These are phyloP conservation scores for Candolleomyces aberdarensis DNA, from an alignment of 768 basidiomycete species.

Conservation along the genomic window DNA sequence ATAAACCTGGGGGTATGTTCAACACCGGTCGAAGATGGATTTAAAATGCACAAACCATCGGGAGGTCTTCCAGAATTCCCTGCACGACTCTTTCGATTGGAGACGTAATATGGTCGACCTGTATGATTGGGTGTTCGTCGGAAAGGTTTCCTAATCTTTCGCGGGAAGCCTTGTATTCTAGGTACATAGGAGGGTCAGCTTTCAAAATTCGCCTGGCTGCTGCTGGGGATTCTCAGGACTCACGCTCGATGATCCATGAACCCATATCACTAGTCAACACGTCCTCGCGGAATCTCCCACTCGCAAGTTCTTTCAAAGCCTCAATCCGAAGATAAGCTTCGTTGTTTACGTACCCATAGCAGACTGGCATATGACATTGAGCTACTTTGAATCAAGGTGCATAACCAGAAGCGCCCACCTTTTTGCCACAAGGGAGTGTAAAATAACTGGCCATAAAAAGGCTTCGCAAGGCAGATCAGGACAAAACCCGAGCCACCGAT, in stretches of 20 bases:
- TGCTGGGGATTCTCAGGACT: not conserved
- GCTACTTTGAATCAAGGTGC: not conserved
- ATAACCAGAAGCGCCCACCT: conserved; percentile 17
- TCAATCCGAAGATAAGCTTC: conserved; percentile 26
- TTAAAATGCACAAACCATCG: conserved; percentile 22
- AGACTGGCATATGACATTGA: conserved; percentile 4
- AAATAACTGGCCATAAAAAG: conserved; percentile 20
- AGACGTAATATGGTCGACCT: conserved; percentile 10
- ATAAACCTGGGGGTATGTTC: conserved; percentile 25
- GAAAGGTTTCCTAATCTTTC: conserved; percentile 19
- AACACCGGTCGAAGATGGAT: not conserved
- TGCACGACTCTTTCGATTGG: not conserved
- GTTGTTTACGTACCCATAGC: conserved; percentile 29
- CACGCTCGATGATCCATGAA: conserved; percentile 30
- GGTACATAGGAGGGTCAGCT: not conserved
- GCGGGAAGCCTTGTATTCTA: conserved; percentile 28
- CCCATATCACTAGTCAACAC: conserved; percentile 34
- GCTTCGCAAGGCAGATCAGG: conserved; percentile 30
- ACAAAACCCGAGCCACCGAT: conserved; percentile 29
- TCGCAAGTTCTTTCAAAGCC: conserved; percentile 25
- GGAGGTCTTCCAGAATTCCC: conserved; percentile 23
- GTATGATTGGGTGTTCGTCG: conserved; percentile 19
- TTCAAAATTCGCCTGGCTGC: not conserved
- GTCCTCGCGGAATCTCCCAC: conserved; percentile 30
- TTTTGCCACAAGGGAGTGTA: conserved; percentile 23